A percentile compares a stretch with the other conserved stretches of the same genome.
Evolutionary conservation across 805 yeast genomes (phyloP).

Genomic region (Candida chilensis): DNA sequence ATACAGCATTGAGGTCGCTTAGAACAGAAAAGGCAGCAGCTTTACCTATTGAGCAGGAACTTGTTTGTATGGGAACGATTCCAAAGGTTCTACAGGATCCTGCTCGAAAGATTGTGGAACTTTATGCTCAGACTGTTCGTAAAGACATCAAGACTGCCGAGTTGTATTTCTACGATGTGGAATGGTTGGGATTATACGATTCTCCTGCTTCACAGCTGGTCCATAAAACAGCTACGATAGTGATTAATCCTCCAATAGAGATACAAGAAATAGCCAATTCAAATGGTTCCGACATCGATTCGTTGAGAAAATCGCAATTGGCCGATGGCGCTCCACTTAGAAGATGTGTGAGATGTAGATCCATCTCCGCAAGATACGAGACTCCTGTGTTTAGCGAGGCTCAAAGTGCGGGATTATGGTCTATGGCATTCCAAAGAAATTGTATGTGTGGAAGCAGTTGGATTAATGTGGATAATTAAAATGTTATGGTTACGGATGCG

Average conservation of each 20-base stretch:
- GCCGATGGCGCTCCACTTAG: slow-evolving; percentile 9
- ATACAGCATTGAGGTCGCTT: slow-evolving; percentile 19
- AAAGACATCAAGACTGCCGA: slow-evolving; percentile 41
- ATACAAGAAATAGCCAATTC: slow-evolving; percentile 1
- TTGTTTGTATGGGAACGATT: slow-evolving; percentile 53
- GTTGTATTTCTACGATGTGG: slow-evolving; percentile 53
- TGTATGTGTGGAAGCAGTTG: slow-evolving; percentile 78
- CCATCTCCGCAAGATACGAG: slow-evolving; percentile 29
- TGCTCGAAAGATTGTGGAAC: slow-evolving; percentile 33
- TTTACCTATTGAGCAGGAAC: slow-evolving; percentile 47
- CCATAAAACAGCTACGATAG: slow-evolving; percentile 11
- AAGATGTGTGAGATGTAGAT: slow-evolving; percentile 31
- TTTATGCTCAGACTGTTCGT: slow-evolving; percentile 30
- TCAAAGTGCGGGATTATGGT: slow-evolving; percentile 34
- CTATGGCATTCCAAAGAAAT: slow-evolving; percentile 59
- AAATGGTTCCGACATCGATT: slow-evolving; percentile 1
- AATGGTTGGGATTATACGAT: slow-evolving; percentile 46
- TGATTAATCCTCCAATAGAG: background rate
- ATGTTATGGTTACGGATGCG: too few species aligned
- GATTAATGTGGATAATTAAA: too few species aligned
- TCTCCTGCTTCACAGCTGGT: slow-evolving; percentile 4
- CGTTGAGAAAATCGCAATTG: background rate
- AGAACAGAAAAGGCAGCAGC: slow-evolving; percentile 26
- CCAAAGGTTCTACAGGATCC: slow-evolving; percentile 33
- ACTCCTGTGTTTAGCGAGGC: slow-evolving; percentile 23